A percentile compares a stretch with the other conserved stretches of the same genome.
phyloP scores from a whole-genome alignment of 2,329 filamentous ascomycete species.

The Lachnellula hyalina region DNA sequence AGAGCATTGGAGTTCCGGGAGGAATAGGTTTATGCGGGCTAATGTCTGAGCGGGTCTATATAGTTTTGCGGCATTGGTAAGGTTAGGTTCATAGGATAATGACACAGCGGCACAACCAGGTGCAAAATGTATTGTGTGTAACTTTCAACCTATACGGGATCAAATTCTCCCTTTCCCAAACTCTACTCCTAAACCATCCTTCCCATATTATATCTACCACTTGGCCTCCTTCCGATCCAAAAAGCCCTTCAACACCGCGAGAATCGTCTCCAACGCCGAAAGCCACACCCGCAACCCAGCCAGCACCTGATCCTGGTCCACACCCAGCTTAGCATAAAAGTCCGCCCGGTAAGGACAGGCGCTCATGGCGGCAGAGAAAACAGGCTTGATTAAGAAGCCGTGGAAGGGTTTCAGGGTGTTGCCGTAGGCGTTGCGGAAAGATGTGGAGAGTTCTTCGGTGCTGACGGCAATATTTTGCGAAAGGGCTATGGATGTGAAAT shows the following conservation, averaged over 20 bases:
- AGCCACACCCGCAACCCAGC: conserved; percentile 67
- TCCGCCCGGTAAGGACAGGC: conserved; percentile 89
- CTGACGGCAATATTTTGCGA: conserved; percentile 67
- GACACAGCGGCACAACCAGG: not conserved
- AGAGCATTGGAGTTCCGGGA: not conserved
- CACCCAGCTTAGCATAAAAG: conserved; percentile 85
- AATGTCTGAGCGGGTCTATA: not conserved
- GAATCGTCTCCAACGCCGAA: conserved; percentile 68
- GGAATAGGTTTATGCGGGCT: not conserved
- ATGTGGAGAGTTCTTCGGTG: conserved; percentile 71
- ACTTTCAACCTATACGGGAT: not conserved
- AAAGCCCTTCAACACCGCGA: conserved; percentile 69
- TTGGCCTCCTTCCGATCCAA: conserved; percentile 45
- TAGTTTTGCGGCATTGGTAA: not conserved
- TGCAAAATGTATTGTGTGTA: not conserved
- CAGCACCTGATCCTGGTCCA: conserved; percentile 56
- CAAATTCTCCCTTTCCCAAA: no score
- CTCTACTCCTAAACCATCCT: not conserved
- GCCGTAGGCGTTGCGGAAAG: conserved; percentile 82
- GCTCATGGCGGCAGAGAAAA: conserved; percentile 90
- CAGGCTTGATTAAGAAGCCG: conserved; percentile 79
- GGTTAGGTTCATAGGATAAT: not conserved
- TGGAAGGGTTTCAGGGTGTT: conserved; percentile 89
- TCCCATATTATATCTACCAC: conserved; percentile 26
- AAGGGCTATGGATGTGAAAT: conserved; percentile 86